Base-by-base conservation (phyloP, 2,329 filamentous ascomycete genomes). In the Aschersonia sp. region DNA sequence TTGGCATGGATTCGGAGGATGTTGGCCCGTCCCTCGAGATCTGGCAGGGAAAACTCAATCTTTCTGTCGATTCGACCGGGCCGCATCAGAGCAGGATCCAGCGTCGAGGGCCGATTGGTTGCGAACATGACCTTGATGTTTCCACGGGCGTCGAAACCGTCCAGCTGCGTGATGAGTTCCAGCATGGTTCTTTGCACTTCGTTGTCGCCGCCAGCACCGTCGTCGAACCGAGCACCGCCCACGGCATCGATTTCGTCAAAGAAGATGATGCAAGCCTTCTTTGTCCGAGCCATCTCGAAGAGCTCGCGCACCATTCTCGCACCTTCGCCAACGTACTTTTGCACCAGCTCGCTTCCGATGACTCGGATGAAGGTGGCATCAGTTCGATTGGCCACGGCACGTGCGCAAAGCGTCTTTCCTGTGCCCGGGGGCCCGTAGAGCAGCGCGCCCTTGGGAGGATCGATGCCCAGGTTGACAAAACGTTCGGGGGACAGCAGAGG, bases 91-190 rank as follows among this genome's bases (percentile, higher is more conserved):
- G 90, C 90, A n/a, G 90, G 90, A 62, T 97, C 90, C 48, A 97
- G 76, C 4, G 90, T 97, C 4, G 88, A 95, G 4, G 90, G 90
- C 65, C 90, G 77, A 76, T 97, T 97, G 63, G 90, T 97, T 49
- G 90, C 90, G 61, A 97, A 97, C 90, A 97, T 97, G 67, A 97
- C 90, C 70, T 97, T 97, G 76, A 97, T 97, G 68, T 97, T 97
- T 64, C 90, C 90, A 65, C 90, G 78, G 45, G 88, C 86, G 62
- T 97, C 90, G 71, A 97, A 97, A 53, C 90, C 90, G 61, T 97
- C 90, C 44, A 97, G 75, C 66, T 97, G 90, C 35, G 90, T 97
- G 61, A 97, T 97, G 47, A 97, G 76, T 64, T 97, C 90, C 74
- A 97, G 70, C 90, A 97, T 97, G 54, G 90, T 97, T 71, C 90